phyloP scores from a whole-genome alignment of 2,329 filamentous ascomycete species.

The Curvularia eragrostidis region DNA sequence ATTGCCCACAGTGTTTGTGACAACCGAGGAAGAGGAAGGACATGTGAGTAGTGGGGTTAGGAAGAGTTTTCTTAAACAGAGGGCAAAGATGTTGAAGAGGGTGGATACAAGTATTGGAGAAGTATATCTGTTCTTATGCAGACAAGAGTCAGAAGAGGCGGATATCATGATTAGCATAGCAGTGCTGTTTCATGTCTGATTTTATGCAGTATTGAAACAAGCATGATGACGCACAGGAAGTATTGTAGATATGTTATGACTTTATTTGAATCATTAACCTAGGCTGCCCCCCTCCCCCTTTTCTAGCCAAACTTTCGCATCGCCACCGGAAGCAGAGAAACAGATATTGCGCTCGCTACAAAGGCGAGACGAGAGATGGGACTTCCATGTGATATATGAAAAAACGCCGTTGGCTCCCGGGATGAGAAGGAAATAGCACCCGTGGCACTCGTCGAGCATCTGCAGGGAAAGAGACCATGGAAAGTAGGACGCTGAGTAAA shows the following conservation, averaged over 20 bases:
- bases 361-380: neutral
- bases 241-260: neutral
- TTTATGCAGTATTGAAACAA: neutral
- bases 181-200: neutral
- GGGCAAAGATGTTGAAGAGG: neutral
- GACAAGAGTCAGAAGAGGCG: neutral
- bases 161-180: neutral
- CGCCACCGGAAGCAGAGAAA: neutral
- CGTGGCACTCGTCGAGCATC: neutral
- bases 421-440: neutral
- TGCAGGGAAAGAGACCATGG: neutral
- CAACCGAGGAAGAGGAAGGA: neutral
- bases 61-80: neutral
- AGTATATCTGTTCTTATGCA: neutral
- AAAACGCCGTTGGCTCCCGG: neutral
- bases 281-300: neutral
- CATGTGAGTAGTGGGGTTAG: neutral
- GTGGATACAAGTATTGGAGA: neutral
- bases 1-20: too few relatives aligned
- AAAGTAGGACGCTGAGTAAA: neutral
- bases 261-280: neutral
- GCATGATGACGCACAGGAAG: too few relatives aligned
- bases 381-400: neutral
- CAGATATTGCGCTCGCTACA: neutral
- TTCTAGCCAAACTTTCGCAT: neutral